phyloP scores from a whole-genome alignment of 305 asterid species.

The Fraxinus xanthoxyloides region DNA sequence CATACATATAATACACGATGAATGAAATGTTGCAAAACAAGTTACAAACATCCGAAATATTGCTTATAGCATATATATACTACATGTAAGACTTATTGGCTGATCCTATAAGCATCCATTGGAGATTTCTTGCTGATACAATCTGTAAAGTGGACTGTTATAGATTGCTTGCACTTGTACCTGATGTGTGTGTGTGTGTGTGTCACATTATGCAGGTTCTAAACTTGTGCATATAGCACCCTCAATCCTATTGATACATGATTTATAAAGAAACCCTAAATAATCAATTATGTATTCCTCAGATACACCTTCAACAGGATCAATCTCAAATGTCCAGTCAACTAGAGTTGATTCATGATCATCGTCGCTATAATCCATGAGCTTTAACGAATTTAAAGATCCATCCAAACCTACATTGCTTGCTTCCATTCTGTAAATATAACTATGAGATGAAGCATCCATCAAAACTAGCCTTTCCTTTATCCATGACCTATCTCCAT shows the following conservation, averaged over 20 bases:
- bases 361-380: conserved; percentile 39
- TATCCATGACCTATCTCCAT: conserved; percentile 77
- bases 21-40: neutral
- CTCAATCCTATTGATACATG: conserved; percentile 52
- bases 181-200: neutral
- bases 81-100: neutral
- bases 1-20: neutral
- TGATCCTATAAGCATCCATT: neutral
- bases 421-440: conserved; percentile 49
- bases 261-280: conserved; percentile 50
- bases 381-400: conserved; percentile 47
- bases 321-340: no score
- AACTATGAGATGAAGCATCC: conserved; percentile 37
- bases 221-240: conserved; percentile 31
- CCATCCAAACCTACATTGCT: conserved; percentile 73
- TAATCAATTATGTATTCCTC: no score
- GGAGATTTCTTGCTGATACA: neutral
- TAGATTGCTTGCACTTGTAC: neutral
- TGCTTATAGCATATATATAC: neutral
- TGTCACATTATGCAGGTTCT: neutral
- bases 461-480: conserved; percentile 53
- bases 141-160: neutral
- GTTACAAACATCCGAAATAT: neutral
- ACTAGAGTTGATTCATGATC: conserved; percentile 38
- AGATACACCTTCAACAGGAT: no score